Conservation (phyloP, 2,329 filamentous ascomycete species). For the Cercospora sp. region DNA sequence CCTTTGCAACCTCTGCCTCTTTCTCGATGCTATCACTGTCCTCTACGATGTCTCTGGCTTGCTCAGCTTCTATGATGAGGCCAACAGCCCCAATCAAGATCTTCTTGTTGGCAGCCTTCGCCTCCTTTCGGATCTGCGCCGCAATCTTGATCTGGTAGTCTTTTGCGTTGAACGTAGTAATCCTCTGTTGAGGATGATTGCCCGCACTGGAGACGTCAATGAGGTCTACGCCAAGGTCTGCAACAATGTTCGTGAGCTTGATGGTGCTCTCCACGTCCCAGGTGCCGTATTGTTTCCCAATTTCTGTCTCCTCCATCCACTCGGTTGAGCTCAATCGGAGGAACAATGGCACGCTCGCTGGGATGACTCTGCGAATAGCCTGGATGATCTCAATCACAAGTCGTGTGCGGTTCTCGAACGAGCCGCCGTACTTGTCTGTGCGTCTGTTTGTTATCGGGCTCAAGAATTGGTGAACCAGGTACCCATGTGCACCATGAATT, state of each 20-base stretch:
- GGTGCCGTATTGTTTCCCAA: constrained; percentile 54
- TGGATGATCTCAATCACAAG: constrained; percentile 65
- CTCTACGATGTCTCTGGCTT: constrained; percentile 51
- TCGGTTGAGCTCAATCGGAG: constrained; percentile 71
- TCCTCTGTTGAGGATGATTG: constrained; percentile 57
- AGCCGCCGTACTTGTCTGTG: constrained; percentile 66
- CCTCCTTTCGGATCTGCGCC: constrained; percentile 45
- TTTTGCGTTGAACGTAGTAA: constrained; percentile 44
- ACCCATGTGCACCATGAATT: constrained; percentile 78
- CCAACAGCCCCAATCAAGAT: constrained; percentile 57
- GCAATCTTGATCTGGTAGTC: constrained; percentile 56
- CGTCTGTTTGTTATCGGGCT: constrained; percentile 68
- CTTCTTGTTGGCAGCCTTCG: constrained; percentile 41
- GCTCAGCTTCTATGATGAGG: constrained; percentile 55
- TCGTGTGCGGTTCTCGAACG: constrained; percentile 69
- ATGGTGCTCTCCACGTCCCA: constrained; percentile 69
- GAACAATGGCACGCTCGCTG: constrained; percentile 68
- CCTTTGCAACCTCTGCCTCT: constrained; percentile 38
- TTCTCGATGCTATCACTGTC: constrained; percentile 24
- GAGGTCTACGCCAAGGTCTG: constrained; percentile 75
- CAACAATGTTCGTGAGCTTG: constrained; percentile 66
- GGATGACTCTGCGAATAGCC: constrained; percentile 57
- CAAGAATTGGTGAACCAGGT: constrained; percentile 70
- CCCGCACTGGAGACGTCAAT: constrained; percentile 80
- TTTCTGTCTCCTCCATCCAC: constrained; percentile 66